Percentiles rank a stretch among this genome's conserved stretches.
Evolutionary conservation across 306 rosid genomes (phyloP).

Genomic region (Acacia acuminata): DNA sequence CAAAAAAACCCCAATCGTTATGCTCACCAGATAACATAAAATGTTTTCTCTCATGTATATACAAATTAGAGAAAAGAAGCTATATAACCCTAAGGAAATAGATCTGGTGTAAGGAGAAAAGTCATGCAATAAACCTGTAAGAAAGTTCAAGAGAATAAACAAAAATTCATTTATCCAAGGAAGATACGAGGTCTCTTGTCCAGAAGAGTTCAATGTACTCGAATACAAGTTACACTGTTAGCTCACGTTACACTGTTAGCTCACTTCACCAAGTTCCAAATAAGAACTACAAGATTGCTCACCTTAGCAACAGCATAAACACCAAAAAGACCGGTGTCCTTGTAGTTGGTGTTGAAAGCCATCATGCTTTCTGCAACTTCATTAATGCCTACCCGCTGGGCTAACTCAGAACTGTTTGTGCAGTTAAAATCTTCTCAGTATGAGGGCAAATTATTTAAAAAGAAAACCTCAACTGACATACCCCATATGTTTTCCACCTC

Average conservation of each 20-base stretch:
- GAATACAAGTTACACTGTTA: no score
- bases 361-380: constrained; percentile 89
- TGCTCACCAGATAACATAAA: no score
- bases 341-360: constrained; percentile 94
- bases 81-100: no score
- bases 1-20: no score
- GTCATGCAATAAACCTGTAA: not conserved
- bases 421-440: constrained; percentile 19
- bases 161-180: not conserved
- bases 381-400: constrained; percentile 71
- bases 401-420: constrained; percentile 69
- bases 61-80: no score
- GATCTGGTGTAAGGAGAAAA: no score
- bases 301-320: constrained; percentile 90
- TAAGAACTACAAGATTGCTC: not conserved
- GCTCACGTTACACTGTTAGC: no score
- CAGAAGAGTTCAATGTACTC: not conserved
- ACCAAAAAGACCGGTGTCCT: constrained; percentile 91
- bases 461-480: constrained; percentile 29
- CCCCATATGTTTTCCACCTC: constrained; percentile 99
- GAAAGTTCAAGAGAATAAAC: not conserved
- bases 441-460: not conserved
- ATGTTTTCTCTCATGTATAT: no score
- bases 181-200: not conserved
- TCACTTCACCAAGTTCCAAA: not conserved